Evolutionary conservation across 73 alveolate genomes (phyloP), one percentile per base, ranked within the genome.

Genomic region (Tetrahymena malaccensis): DNA sequence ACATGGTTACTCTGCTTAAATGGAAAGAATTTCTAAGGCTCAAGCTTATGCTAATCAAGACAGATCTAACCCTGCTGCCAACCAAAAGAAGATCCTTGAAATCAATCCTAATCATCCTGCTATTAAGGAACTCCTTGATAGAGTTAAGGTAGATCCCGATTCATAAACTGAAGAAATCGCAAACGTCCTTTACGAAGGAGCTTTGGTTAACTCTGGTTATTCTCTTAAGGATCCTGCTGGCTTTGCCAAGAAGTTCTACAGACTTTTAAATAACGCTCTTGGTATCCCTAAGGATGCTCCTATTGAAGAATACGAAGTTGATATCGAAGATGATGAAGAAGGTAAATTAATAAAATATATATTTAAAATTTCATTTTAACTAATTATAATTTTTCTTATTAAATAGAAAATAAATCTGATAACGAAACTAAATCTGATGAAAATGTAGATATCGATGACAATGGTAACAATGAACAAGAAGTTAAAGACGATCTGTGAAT

Each of bases 21-120:
- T 99, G 99, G 99, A 99, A 96, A 98, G 99, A 97, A 98, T 99
- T 89, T 98, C 98, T 96, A 98, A 98, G 97, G 99, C 99, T 34
- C 99, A 99, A 95, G 99, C 99, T 57, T 99, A 98, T 93, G 98
- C 99, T 70, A 97, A 96, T 84, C 98, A 98, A 96, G 99, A 98
- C 96, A 57, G 97, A 70, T 70, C 89, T 95, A 31, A 89, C 15
- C 94, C 55, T 56, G 97, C 98, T 95, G 97, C 98, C 98, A 97
- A 97, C 43, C 99, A 98, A 35, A 99, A 98, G 98, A 99, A 98
- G 97, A 98, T 99, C 35, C 96, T 98, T 94, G 99, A 99, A 95
- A 96, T 99, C 84, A 99, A 99, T 96, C 99, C 99, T 31, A 97
- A 99, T 94, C 99, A 99, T 94, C 99, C 99, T 55, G 98, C 98